A percentile compares a stretch with the other conserved stretches of the same genome.
Evolutionary conservation across 176 grass and related monocot genomes (phyloP).

Genomic region (Avena atlantica): DNA sequence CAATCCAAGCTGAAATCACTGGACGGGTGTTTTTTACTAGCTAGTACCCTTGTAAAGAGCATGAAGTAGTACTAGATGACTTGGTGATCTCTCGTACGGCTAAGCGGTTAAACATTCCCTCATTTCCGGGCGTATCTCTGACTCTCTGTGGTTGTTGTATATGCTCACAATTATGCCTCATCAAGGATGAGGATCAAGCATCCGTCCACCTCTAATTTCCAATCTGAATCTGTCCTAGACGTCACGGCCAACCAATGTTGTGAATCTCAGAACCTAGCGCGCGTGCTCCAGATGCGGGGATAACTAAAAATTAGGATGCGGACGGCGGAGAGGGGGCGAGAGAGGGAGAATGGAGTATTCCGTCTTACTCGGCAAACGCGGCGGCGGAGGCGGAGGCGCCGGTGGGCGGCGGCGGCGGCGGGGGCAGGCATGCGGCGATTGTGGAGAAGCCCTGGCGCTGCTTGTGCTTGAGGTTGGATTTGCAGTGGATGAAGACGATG

Average conservation of each 20-base stretch:
- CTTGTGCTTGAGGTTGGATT: slow-evolving; percentile 92
- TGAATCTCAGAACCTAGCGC: background rate
- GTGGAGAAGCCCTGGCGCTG: slow-evolving; percentile 93
- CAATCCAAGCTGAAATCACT: background rate
- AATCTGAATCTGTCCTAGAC: slow-evolving; percentile 3
- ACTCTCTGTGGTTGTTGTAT: background rate
- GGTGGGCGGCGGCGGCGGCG: slow-evolving; percentile 16
- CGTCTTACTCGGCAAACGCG: slow-evolving; percentile 53
- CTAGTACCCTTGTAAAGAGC: background rate
- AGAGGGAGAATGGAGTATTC: background rate
- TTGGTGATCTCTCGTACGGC: background rate
- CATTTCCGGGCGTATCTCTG: background rate
- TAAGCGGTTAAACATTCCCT: background rate
- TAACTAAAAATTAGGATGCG: background rate
- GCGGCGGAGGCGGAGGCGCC: slow-evolving; percentile 13
- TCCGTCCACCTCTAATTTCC: background rate
- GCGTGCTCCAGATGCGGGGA: background rate
- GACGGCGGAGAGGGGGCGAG: background rate
- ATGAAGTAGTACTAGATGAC: background rate
- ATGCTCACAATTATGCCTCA: background rate
- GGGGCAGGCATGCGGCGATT: slow-evolving; percentile 55
- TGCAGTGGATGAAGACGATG: slow-evolving; percentile 87
- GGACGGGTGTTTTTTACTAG: background rate
- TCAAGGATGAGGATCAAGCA: background rate
- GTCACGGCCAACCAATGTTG: background rate